Percentiles rank a stretch among this genome's conserved stretches.
Evolutionary conservation across 345 rosid genomes (phyloP).

Genomic region (Lumnitzera littorea): DNA sequence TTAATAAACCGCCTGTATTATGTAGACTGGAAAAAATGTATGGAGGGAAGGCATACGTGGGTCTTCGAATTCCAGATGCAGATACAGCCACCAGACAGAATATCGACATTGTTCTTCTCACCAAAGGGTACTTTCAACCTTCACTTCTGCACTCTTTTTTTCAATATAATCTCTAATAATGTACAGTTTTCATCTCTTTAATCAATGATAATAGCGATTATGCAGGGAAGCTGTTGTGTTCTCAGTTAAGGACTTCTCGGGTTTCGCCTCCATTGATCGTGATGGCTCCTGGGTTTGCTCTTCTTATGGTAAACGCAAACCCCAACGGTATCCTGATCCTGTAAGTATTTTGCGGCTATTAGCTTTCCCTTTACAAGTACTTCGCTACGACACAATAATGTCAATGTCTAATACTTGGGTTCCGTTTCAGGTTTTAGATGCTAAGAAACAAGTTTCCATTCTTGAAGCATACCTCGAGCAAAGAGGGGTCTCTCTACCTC

Average conservation of each 20-base stretch:
- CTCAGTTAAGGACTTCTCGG: conserved; percentile 69
- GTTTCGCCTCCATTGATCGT: conserved; percentile 46
- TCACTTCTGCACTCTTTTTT: neutral
- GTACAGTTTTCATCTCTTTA: too few species aligned
- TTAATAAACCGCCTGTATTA: neutral
- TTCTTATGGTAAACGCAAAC: conserved; percentile 33
- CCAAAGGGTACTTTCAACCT: conserved; percentile 39
- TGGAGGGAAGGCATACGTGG: conserved; percentile 74
- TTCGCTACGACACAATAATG: too few species aligned
- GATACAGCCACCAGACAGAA: conserved; percentile 68
- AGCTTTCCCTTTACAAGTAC: neutral
- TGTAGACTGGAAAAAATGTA: conserved; percentile 76
- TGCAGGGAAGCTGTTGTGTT: conserved; percentile 63
- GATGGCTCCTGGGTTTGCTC: conserved; percentile 85
- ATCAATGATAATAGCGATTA: neutral
- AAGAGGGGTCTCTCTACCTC: conserved; percentile 70
- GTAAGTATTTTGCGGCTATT: conserved; percentile 30
- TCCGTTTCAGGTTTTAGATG: conserved; percentile 48
- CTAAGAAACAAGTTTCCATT: conserved; percentile 50
- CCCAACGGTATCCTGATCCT: conserved; percentile 50
- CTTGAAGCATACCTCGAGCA: conserved; percentile 89
- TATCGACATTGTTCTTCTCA: conserved; percentile 63
- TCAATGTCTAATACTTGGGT: too few species aligned
- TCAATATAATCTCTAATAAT: too few species aligned
- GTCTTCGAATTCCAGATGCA: conserved; percentile 89